Percentiles rank a stretch among this genome's conserved stretches.
phyloP scores from a whole-genome alignment of 495 filamentous ascomycete species.

The Tuber borchii region DNA sequence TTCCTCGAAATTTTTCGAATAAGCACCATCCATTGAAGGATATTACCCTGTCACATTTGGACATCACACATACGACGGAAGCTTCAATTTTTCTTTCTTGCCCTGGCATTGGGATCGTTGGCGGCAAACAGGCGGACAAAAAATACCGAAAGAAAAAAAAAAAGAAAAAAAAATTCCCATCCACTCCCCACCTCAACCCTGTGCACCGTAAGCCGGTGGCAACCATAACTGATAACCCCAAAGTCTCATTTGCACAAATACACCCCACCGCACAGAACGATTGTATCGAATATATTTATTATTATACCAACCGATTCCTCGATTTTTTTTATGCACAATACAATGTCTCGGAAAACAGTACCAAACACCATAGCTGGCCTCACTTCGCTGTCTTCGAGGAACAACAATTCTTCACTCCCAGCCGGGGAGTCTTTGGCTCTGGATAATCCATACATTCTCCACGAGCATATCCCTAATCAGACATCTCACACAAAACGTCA shows the following conservation, averaged over 20 bases:
- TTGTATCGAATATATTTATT: constrained; percentile 16
- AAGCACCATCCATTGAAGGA: constrained; percentile 8
- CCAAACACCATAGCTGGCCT: constrained; percentile 25
- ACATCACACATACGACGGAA: constrained; percentile 38
- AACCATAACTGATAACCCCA: constrained; percentile 12
- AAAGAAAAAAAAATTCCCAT: too few species aligned
- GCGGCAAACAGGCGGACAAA: constrained; percentile 6
- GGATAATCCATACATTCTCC: constrained; percentile 31
- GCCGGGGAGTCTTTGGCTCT: constrained; percentile 19
- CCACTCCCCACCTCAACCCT: constrained; percentile 10
- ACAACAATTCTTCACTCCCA: constrained; percentile 15
- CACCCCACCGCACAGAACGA: constrained; percentile 13
- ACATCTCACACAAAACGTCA: constrained; percentile 32
- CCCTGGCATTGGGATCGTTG: constrained; percentile 20
- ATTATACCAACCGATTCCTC: constrained; percentile 12
- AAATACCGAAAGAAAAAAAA: constrained; percentile 18
- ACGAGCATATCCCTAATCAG: constrained; percentile 28
- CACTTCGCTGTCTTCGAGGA: constrained; percentile 16
- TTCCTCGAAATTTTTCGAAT: background rate
- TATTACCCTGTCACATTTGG: constrained; percentile 32
- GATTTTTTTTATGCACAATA: constrained; percentile 5
- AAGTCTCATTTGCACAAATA: constrained; percentile 3
- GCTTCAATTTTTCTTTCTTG: constrained; percentile 26
- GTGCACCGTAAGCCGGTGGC: background rate
- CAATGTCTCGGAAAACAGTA: constrained; percentile 33